These are phyloP conservation scores for Plasmodium vinckei DNA, from an alignment of 169 alveolate genomes.

Conservation along the genomic window DNA sequence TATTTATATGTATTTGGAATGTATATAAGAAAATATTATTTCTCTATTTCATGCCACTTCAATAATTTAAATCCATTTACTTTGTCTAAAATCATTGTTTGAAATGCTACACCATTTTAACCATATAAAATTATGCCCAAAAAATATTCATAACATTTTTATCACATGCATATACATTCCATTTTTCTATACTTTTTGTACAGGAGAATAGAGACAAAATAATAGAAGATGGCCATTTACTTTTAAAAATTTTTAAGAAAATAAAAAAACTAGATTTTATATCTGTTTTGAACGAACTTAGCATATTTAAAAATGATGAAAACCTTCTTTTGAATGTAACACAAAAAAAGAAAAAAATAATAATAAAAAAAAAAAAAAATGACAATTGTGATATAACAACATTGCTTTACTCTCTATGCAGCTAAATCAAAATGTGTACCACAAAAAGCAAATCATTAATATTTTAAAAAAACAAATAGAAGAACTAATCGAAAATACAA, in stretches of 20 bases:
- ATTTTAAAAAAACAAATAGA: conserved; percentile 64
- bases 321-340: conserved; percentile 36
- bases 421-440: conserved; percentile 67
- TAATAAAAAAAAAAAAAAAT: too few relatives aligned
- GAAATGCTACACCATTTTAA: not conserved
- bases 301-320: conserved; percentile 48
- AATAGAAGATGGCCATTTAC: conserved; percentile 52
- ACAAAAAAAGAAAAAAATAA: not conserved
- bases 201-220: conserved; percentile 64
- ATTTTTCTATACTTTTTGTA: not conserved
- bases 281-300: conserved; percentile 40
- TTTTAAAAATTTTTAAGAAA: conserved; percentile 37
- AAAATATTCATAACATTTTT: not conserved
- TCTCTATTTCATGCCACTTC: too few relatives aligned
- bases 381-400: not conserved
- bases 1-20: too few relatives aligned
- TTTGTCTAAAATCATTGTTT: too few relatives aligned
- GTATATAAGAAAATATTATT: too few relatives aligned
- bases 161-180: not conserved
- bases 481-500: conserved; percentile 58
- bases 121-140: not conserved
- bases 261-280: conserved; percentile 32
- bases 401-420: not conserved
- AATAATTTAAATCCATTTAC: too few relatives aligned
- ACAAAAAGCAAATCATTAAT: conserved; percentile 60